phyloP scores from a whole-genome alignment of 2,329 filamentous ascomycete species.

The Davidsoniella virescens region DNA sequence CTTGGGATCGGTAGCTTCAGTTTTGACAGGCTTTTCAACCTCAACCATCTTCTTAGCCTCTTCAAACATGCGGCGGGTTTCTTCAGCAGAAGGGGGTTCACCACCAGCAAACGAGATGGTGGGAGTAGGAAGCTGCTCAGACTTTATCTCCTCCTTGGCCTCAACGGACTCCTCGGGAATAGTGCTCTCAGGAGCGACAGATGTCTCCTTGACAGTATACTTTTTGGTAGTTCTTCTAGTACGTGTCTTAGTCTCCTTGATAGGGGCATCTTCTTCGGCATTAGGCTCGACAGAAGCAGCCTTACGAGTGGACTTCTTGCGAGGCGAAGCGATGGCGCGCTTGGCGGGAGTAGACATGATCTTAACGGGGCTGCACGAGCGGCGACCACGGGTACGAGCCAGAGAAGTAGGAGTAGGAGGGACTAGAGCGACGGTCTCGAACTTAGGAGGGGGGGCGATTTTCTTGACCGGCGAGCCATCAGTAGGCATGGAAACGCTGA shows the following conservation, averaged over 20 bases:
- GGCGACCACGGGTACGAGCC: constrained; percentile 32
- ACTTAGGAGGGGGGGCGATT: constrained; percentile 70
- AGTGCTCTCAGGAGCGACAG: constrained; percentile 22
- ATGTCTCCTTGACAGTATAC: constrained; percentile 22
- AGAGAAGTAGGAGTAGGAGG: constrained; percentile 33
- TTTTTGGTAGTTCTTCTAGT: constrained; percentile 10
- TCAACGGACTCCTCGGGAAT: constrained; percentile 49
- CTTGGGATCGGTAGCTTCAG: constrained; percentile 25
- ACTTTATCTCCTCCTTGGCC: constrained; percentile 34
- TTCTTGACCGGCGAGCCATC: constrained; percentile 54
- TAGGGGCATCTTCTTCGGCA: background rate
- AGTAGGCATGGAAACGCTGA: constrained; percentile 37
- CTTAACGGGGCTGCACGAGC: constrained; percentile 39
- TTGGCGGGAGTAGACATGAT: constrained; percentile 37
- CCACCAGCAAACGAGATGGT: constrained; percentile 29
- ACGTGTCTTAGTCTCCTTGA: constrained; percentile 10
- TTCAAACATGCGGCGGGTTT: constrained; percentile 68
- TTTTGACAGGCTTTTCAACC: constrained; percentile 30
- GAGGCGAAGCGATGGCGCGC: constrained; percentile 19
- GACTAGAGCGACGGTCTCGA: constrained; percentile 35
- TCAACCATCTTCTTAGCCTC: constrained; percentile 81
- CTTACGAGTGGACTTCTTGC: constrained; percentile 11
- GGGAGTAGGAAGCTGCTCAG: constrained; percentile 4
- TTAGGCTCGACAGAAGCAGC: constrained; percentile 10
- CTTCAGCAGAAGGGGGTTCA: constrained; percentile 57